Base-by-base conservation (phyloP, 345 rosid genomes). In the Corchorus olitorius region DNA sequence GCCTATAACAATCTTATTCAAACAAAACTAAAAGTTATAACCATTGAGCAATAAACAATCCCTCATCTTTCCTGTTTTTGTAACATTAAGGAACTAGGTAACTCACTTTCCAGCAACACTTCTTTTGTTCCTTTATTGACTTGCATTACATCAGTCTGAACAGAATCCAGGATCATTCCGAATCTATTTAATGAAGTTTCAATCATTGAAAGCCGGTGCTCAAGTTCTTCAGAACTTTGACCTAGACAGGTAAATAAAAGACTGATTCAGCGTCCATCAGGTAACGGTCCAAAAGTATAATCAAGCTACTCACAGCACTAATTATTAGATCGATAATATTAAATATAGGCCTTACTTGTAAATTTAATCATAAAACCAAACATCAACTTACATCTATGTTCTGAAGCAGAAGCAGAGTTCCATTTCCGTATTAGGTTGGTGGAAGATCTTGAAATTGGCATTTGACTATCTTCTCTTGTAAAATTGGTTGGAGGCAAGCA, bases 71-170 rank as follows among this genome's bases (percentile, higher is more conserved):
- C 45, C 20, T 27, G 20, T 0, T 77, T 73, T 73, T 43, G 43
- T 74, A 20, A 39, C 66, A 59, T 52, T 20, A 22, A 72, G 41
- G 65, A 72, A 41, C 78, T n/a, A 43, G 45, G 84, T 54, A 39
- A 82, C 93, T 86, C 78, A 93, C 98, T 84, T 81, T 88, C 97
- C 35, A 91, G 76, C 58, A 83, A 79, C 34, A 86, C 80, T 86
- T 97, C 89, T 82, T 90, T 96, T 72, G 92, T 87, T 86, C 97
- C 94, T 83, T 82, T 89, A 77, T 86, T 90, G 72, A 86, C 86
- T 86, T 94, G 98, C 88, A 94, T 87, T 75, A 97, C 78, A 84
- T 97, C 93, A 73, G 85, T 86, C 87, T 94, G 94, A 78, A 92
- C 81, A 62, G 98, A 90, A 81, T 88, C 97, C 80, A 96, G 74